Base-by-base conservation (phyloP, 768 basidiomycete genomes). In the Serendipita sp. region DNA sequence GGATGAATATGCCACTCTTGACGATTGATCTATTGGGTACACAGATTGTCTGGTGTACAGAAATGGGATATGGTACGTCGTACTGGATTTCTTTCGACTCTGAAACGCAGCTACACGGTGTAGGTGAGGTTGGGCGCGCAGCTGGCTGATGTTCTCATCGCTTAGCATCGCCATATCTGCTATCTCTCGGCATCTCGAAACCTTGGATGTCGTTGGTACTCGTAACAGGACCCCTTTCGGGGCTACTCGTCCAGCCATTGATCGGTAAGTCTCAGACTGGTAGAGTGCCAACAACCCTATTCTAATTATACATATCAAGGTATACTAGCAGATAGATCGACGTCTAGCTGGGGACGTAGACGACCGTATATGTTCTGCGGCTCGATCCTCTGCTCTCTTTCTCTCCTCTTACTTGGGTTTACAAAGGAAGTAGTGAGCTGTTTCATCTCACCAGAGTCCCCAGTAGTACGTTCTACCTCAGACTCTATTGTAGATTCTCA, bases 1-100 rank as follows among this genome's bases (percentile, higher is more conserved):
- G 85, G 84, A 71, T 80, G 0, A 83, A 81, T 54, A 73, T 88
- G 32, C 86, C 88, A 0, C 77, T 80, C 2, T 73, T 95, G 45
- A 94, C 92, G 0, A 70, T 92, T 4, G 88, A 89, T 0, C 75
- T 94, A 63, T 74, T 92, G 2, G 93, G 93, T 3, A 84, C 94
- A 0, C 89, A 91, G 72, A 83, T 92, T 66, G 82, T 95, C 54
- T 96, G 94, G 94, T 88, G 87, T 1, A 86, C 95, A 11, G 93
- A 96, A 71, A 93, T 96, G 90, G 86, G 89, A 0, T 93, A 95
- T 67, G 91, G 89, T 75, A 64, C 41, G 70, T 60, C 10, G 56
- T 34, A 24, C 46, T 2, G 38, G n/a, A 18, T 41, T 3, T 32
- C 16, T 7, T 53, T 24, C 7, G 34, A 11, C 24, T 51, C 34